Base-by-base conservation (phyloP, 192 early-diverging fungal genomes). In the Backusella tarrabulga region DNA sequence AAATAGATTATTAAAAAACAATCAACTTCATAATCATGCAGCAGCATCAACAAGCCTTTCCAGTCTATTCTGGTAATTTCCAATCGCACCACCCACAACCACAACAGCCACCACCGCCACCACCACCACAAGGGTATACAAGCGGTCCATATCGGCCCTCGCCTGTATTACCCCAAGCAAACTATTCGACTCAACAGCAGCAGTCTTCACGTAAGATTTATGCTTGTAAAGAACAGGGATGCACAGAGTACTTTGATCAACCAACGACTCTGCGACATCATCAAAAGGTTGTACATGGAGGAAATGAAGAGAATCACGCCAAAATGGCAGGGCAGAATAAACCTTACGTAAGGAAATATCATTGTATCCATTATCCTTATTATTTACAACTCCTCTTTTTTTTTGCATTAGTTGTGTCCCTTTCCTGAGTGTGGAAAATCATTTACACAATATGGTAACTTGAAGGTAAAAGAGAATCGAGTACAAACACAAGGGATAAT, bases 381-480 rank as follows among this genome's bases (percentile, higher is more conserved):
- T 29, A 63, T 29, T 63, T 29, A 63, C 42, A 17, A 3, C 42
- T 3, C 42, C 42, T 4, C 42, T 12, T 44, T 44, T 44, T 44
- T 50, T 69, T 40, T 40, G 38, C 38, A 44, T 12, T 50, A 72
- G 71, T 17, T 50, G 12, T 72, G 71, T 72, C 40, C 40, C 6
- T 44, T 42, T 32, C 26, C 42, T 42, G 71, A 50, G 4, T 72
- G 71, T 7, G 71, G 44, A 4, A 72, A 50, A 12, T 72, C 71
- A 32, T 72, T 72, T 72, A 72, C 71, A 8, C 71, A 72, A 50
- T 72, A 72, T 72, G 71, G 71, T 26, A 72, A 72, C 26, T 34
- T 72, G 14, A 72, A 72, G 71, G 71, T 72, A 71, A 71, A 23
- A 26, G 19, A 29, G 56, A 63, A 14, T 29, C 3, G 8, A 60